Evolutionary conservation across 441 rosid genomes (phyloP).

Genomic region (Omphalea diandra): DNA sequence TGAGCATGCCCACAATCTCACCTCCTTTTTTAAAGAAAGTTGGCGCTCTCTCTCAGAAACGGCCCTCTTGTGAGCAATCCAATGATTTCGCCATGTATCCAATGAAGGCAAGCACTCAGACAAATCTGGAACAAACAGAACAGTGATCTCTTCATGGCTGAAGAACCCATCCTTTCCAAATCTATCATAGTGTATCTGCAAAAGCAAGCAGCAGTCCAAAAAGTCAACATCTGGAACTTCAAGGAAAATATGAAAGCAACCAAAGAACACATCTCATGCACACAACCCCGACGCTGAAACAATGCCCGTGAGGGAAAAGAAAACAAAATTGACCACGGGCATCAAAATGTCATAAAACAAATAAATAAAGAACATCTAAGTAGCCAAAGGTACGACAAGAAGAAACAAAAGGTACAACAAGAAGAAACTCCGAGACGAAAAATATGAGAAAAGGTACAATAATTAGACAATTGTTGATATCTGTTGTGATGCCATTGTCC

Average conservation of each 20-base stretch:
- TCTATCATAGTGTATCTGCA: slow-evolving; percentile 96
- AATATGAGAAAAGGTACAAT: no score
- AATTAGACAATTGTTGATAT: no score
- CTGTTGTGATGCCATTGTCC: no score
- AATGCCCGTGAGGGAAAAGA: background rate
- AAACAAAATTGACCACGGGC: background rate
- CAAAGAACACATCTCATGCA: background rate
- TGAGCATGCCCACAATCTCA: no score
- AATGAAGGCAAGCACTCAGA: slow-evolving; percentile 86
- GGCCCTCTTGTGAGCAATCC: slow-evolving; percentile 79
- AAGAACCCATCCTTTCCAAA: slow-evolving; percentile 80
- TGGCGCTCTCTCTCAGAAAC: slow-evolving; percentile 66
- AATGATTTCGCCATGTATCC: slow-evolving; percentile 74
- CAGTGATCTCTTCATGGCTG: slow-evolving; percentile 87
- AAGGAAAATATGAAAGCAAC: slow-evolving; percentile 9
- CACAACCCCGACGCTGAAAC: background rate
- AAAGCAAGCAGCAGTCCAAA: slow-evolving; percentile 17
- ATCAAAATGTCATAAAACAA: background rate
- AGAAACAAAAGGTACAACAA: no score
- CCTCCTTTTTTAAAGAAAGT: slow-evolving; percentile 60
- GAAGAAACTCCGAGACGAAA: no score
- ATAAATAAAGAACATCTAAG: background rate
- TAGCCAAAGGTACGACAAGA: no score
- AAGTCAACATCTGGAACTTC: slow-evolving; percentile 14
- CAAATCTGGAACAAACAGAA: slow-evolving; percentile 92